phyloP scores from a whole-genome alignment of 2,329 filamentous ascomycete species.

The Neonectria sp. region DNA sequence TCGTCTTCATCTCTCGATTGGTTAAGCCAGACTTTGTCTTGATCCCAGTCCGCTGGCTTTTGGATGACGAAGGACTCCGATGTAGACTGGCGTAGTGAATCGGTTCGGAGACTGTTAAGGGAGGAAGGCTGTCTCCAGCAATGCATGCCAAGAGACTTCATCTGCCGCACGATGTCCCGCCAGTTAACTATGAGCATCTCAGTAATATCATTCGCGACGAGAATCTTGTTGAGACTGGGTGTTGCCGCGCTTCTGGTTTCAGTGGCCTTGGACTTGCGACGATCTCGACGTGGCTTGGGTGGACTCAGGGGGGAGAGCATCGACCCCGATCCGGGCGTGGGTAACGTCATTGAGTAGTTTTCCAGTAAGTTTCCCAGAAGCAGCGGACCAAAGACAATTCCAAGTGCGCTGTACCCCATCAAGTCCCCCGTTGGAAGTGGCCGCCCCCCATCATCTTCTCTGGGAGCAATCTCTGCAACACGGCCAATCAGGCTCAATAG shows the following conservation, averaged over 20 bases:
- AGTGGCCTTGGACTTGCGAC: conserved; percentile 38
- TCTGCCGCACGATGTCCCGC: conserved; percentile 74
- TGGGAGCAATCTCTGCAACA: conserved; percentile 66
- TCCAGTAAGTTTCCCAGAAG: conserved; percentile 72
- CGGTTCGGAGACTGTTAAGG: conserved; percentile 26
- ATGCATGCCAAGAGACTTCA: conserved; percentile 63
- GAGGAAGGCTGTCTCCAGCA: conserved; percentile 41
- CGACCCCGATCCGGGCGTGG: conserved; percentile 58
- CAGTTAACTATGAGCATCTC: conserved; percentile 78
- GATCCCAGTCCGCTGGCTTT: conserved; percentile 54
- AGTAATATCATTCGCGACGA: conserved; percentile 70
- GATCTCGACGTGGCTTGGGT: conserved; percentile 54
- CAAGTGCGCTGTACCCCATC: conserved; percentile 76
- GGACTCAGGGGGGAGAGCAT: conserved; percentile 61
- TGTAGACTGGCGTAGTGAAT: conserved; percentile 55
- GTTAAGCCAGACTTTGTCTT: conserved; percentile 37
- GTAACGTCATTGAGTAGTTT: conserved; percentile 64
- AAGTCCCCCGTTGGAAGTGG: conserved; percentile 70
- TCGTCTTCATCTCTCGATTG: conserved; percentile 28
- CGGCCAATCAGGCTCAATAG: conserved; percentile 74
- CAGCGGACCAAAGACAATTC: conserved; percentile 76
- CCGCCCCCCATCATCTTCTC: conserved; percentile 66
- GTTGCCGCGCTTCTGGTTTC: conserved; percentile 33
- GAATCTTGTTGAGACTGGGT: conserved; percentile 67
- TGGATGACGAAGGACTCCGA: conserved; percentile 59